Conservation (phyloP, 768 basidiomycete genomes). For the Russula ochroleuca region DNA sequence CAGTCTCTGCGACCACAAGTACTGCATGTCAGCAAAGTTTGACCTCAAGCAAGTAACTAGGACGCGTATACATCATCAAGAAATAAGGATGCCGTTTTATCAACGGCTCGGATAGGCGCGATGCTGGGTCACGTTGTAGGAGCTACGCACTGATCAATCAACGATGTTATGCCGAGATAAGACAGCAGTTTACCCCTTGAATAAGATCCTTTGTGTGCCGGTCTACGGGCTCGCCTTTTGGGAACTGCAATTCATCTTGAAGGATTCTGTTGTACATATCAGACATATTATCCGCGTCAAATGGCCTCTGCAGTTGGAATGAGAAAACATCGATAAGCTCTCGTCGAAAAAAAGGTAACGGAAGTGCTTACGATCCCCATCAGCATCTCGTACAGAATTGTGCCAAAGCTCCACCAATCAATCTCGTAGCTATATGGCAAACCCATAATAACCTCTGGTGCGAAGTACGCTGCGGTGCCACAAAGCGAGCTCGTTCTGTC, state of each 20-base stretch:
- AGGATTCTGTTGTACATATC: slow-evolving; percentile 94
- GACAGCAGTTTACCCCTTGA: slow-evolving; percentile 66
- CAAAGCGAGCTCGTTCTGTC: slow-evolving; percentile 86
- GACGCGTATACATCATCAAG: slow-evolving; percentile 57
- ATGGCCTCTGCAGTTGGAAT: slow-evolving; percentile 65
- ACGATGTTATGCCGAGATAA: not conserved
- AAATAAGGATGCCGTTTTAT: slow-evolving; percentile 96
- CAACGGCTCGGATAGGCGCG: slow-evolving; percentile 87
- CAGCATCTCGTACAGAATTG: slow-evolving; percentile 96
- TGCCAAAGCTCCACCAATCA: slow-evolving; percentile 98
- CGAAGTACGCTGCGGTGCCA: slow-evolving; percentile 92
- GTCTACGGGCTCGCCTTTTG: slow-evolving; percentile 84
- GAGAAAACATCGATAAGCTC: slow-evolving; percentile 22
- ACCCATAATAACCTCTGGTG: slow-evolving; percentile 94
- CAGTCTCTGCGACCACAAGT: slow-evolving; percentile 58
- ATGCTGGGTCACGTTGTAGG: slow-evolving; percentile 85
- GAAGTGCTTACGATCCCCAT: slow-evolving; percentile 76
- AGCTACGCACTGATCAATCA: slow-evolving; percentile 41
- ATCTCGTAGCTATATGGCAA: slow-evolving; percentile 88
- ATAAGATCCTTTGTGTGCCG: slow-evolving; percentile 92
- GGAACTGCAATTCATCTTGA: slow-evolving; percentile 85
- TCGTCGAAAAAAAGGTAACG: not conserved
- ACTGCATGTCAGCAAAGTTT: slow-evolving; percentile 33
- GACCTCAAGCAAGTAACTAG: slow-evolving; percentile 41
- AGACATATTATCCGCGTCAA: slow-evolving; percentile 88